Base-by-base conservation (phyloP, 2,329 filamentous ascomycete species). In the Chrysoporthe cubensis region DNA sequence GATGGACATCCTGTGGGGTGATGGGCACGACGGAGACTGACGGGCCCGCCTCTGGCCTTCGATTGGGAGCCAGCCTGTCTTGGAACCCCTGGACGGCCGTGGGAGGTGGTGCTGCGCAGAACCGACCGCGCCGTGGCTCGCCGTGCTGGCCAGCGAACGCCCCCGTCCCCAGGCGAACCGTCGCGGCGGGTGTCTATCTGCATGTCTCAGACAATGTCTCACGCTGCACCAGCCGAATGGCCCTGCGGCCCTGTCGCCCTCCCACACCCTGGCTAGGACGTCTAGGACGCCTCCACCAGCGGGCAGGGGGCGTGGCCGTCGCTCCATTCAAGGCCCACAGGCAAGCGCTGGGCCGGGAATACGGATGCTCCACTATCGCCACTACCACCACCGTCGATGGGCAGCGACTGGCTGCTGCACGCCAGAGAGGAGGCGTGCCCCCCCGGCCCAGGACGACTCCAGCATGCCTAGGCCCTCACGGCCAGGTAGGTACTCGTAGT, bases 121-220 rank as follows among this genome's bases (percentile, higher is more conserved):
- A 6, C 9, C n/a, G 42, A 44, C 54, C 18, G 5, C 37, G 9
- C 9, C 37, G 6, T 40, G 37, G 37, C 5, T 40, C 37, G 26
- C 26, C 26, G 26, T 26, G 26, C 26, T 26, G 26, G 26, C 26
- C 26, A 26, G 26, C 26, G 26, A 26, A 26, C 26, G 26, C 26
- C 37, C 4, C 6, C 9, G 5, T 40, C 9, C 37, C 37, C 37
- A 40, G 37, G 37, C 14, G 32, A 46, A 42, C n/a, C 58, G 21
- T 57, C 26, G 46, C 61, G 32, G 61, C 63, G 64, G 50, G 52
- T 70, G 65, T 69, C 69, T 52, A 64, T 71, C 72, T 76, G 74
- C 72, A 75, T 77, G 77, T 79, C 78, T 72, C 71, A 73, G 68
- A 68, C 68, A 70, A 75, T 80, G 79, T 81, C 78, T 80, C 73